phyloP scores from a whole-genome alignment of 805 yeast species.

The Limtongozyma cylindracea region DNA sequence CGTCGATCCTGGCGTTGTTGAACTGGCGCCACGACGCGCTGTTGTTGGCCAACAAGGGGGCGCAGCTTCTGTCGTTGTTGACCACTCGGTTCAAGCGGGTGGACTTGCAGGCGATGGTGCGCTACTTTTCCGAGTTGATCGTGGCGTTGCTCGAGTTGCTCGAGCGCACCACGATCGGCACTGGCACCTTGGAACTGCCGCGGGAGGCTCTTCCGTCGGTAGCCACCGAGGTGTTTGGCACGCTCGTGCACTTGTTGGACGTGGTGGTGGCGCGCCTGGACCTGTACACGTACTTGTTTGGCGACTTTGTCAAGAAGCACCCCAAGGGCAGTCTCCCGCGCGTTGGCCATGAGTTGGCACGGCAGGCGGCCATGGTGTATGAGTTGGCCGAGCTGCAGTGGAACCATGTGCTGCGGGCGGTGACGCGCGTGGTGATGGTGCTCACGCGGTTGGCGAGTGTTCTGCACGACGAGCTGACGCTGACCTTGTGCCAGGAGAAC shows the following conservation, averaged over 20 bases:
- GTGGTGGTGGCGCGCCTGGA: conserved; percentile 40
- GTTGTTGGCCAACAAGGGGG: too few relatives aligned
- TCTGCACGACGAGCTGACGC: conserved; percentile 8
- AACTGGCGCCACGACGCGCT: too few relatives aligned
- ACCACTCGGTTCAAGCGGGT: too few relatives aligned
- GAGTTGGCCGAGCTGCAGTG: conserved; percentile 27
- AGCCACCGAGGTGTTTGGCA: conserved; percentile 20
- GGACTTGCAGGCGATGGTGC: too few relatives aligned
- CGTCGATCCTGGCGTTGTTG: too few relatives aligned
- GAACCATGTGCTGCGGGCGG: conserved; percentile 36
- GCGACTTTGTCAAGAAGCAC: conserved; percentile 9
- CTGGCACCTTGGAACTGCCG: too few relatives aligned
- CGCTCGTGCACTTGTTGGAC: conserved; percentile 36
- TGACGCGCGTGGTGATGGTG: conserved; percentile 31
- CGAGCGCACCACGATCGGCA: too few relatives aligned
- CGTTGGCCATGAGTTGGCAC: conserved; percentile 24
- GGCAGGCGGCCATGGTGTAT: conserved; percentile 19
- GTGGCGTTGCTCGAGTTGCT: conserved; percentile 9
- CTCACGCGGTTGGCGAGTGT: conserved; percentile 20
- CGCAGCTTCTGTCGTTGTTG: too few relatives aligned
- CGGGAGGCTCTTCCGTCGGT: conserved; percentile 9
- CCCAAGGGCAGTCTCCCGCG: too few relatives aligned
- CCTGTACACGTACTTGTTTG: conserved; percentile 30
- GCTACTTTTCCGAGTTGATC: conserved; percentile 32
- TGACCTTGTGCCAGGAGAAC: too few relatives aligned